Evolutionary conservation across 148 eudicot genomes (phyloP).

Genomic region (Oxyria digyna): DNA sequence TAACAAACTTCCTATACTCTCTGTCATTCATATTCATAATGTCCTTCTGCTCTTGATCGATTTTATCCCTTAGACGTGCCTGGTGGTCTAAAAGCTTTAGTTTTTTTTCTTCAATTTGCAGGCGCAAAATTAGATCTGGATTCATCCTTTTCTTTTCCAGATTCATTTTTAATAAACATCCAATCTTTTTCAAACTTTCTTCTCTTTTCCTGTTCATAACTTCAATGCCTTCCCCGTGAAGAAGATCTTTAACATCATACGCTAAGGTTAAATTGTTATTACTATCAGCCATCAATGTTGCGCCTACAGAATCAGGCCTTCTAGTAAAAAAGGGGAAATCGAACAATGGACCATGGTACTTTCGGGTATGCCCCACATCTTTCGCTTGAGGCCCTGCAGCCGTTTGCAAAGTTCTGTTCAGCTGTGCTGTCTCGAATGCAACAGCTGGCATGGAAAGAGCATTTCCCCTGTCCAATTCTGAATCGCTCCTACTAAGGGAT

Average conservation of each 20-base stretch:
- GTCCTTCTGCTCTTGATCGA: conserved; percentile 93
- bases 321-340: conserved; percentile 95
- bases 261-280: conserved; percentile 58
- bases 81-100: conserved; percentile 68
- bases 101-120: conserved; percentile 93
- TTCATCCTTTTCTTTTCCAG: conserved; percentile 86
- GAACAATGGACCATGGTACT: conserved; percentile 95
- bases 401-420: conserved; percentile 45
- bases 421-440: conserved; percentile 45
- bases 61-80: conserved; percentile 73
- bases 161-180: conserved; percentile 59
- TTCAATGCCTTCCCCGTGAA: conserved; percentile 58
- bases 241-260: conserved; percentile 80
- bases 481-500: conserved; percentile 33
- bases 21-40: conserved; percentile 96
- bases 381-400: conserved; percentile 39
- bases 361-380: conserved; percentile 51
- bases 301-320: conserved; percentile 72
- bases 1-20: conserved; percentile 84
- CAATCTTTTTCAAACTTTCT: conserved; percentile 65
- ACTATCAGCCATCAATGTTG: conserved; percentile 45
- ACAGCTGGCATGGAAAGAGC: conserved; percentile 34
- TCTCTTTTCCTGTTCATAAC: conserved; percentile 58
- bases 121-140: conserved; percentile 73
- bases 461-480: conserved; percentile 53